These are phyloP conservation scores for Tetragonia tetragonoides DNA, from an alignment of 148 eudicot genomes.

Conservation along the genomic window DNA sequence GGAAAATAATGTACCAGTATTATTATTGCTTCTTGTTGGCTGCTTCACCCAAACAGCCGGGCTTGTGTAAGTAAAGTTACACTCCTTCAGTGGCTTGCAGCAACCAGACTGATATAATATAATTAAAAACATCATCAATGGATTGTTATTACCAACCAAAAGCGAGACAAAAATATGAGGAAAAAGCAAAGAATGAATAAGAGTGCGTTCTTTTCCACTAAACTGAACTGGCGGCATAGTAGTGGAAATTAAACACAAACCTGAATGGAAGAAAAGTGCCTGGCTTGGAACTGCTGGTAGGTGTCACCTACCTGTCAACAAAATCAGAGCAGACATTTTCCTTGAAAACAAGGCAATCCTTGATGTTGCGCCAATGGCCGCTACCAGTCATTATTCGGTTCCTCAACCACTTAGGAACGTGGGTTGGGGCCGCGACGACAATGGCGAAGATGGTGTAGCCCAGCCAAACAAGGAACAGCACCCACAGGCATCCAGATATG, in stretches of 20 bases:
- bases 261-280: not conserved
- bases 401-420: not conserved
- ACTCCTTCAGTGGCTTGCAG: conserved; percentile 8
- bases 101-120: conserved; percentile 8
- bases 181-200: not conserved
- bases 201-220: not conserved
- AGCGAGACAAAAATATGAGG: not conserved
- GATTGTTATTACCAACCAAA: not conserved
- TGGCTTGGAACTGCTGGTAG: not conserved
- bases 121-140: too few species aligned
- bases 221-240: not conserved
- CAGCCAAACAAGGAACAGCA: not conserved
- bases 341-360: not conserved
- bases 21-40: not conserved
- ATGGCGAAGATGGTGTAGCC: conserved; percentile 6
- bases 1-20: not conserved
- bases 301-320: too few species aligned
- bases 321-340: not conserved
- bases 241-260: not conserved
- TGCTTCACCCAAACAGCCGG: not conserved
- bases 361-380: conserved; percentile 1
- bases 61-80: conserved; percentile 2
- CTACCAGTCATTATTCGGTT: not conserved
- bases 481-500: not conserved
- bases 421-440: not conserved